Evolutionary conservation across 192 early-diverging fungal genomes (phyloP), one percentile per base, ranked within the genome.

Genomic region (Coemansia umbellata): DNA sequence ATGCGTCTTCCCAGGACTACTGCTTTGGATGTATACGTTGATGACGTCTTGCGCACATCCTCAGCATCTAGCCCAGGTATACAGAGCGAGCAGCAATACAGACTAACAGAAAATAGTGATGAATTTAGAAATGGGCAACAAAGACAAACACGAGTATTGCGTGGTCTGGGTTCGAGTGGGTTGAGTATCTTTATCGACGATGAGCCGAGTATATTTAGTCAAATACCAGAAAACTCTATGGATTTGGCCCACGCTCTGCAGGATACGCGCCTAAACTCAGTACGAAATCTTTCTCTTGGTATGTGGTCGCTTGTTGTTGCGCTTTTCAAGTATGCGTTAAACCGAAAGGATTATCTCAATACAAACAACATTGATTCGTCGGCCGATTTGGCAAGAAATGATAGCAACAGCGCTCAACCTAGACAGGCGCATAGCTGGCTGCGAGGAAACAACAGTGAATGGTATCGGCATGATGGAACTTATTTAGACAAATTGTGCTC

Each of bases 11-110:
- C 73, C 1, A 31, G 30, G 5, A 55, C 57, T 3, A 75, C 73
- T 4, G 73, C 66, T 9, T 53, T 75, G 31, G 73, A 75, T 43
- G 52, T 69, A 51, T 73, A 73, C 19, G 50, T 66, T 15, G 54
- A 61, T 31, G 41, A 31, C 3, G 53, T 43, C 19, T 23, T 53
- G 9, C 33, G 31, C 37, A 41, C 41, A 13, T 51, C 21, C 8
- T 4, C 50, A 11, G 13, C 15, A 6, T 27, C 27, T 22, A 23
- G 36, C 15, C 8, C 17, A 4, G 7, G 3, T 50, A 19, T 8
- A 3, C 27, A 24, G 21, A 27, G 17, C 17, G 24, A 15, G 28
- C 19, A 13, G 22, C 40, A 31, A 8, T 8, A 21, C 50, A 21
- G 9, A 17, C 21, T 18, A 8, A 26, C 8, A 58, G 26, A 37